phyloP scores from a whole-genome alignment of 768 basidiomycete species.

The Podaxis mareebaensis region DNA sequence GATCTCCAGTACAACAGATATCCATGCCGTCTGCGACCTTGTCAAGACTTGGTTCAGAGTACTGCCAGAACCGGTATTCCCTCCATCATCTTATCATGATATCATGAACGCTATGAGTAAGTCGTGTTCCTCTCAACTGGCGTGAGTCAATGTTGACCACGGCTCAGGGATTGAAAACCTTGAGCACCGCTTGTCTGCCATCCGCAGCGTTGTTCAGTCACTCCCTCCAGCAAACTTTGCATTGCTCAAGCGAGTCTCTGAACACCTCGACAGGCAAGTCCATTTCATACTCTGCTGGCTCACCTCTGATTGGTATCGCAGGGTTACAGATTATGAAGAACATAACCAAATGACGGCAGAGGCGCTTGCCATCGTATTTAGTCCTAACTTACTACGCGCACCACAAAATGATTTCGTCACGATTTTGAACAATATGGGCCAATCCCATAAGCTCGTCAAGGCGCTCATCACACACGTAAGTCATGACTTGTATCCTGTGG shows the following conservation, averaged over 20 bases:
- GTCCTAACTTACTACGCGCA: slow-evolving; percentile 75
- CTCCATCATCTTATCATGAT: slow-evolving; percentile 62
- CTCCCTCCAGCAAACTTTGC: slow-evolving; percentile 78
- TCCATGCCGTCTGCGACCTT: slow-evolving; percentile 81
- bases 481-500: neutral
- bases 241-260: slow-evolving; percentile 73
- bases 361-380: slow-evolving; percentile 83
- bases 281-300: neutral
- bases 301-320: slow-evolving; percentile 24
- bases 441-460: slow-evolving; percentile 75
- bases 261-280: slow-evolving; percentile 77
- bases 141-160: slow-evolving; percentile 6
- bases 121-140: slow-evolving; percentile 21
- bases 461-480: slow-evolving; percentile 75
- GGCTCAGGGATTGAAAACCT: slow-evolving; percentile 67
- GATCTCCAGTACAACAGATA: slow-evolving; percentile 61
- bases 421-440: slow-evolving; percentile 79
- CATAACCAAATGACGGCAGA: slow-evolving; percentile 90
- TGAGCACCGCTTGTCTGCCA: slow-evolving; percentile 60
- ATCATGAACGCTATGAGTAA: slow-evolving; percentile 74
- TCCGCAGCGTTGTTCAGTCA: slow-evolving; percentile 66
- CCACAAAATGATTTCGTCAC: slow-evolving; percentile 78
- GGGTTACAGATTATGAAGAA: slow-evolving; percentile 88
- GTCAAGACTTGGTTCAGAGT: slow-evolving; percentile 87
- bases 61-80: slow-evolving; percentile 80